phyloP scores from a whole-genome alignment of 2,329 filamentous ascomycete genomes.

The Aspergillus japonicus region DNA sequence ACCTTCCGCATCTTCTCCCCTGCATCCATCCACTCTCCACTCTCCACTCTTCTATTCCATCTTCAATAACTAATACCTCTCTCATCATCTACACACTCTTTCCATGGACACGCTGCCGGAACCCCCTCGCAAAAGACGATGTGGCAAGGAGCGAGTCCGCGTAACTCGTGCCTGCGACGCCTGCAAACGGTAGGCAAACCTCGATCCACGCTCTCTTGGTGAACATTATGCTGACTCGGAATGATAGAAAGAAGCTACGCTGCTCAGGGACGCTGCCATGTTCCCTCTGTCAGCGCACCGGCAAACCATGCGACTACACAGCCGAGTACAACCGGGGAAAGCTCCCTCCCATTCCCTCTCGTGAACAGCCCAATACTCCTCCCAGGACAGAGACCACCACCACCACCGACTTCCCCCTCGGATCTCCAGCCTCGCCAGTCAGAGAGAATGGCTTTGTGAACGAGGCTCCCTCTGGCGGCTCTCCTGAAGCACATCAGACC shows the following conservation, averaged over 20 bases:
- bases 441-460: background rate
- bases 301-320: constrained; percentile 11
- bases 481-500: constrained; percentile 17
- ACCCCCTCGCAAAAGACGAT: constrained; percentile 13
- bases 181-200: constrained; percentile 12
- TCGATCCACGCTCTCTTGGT: background rate
- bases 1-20: too few species aligned
- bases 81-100: too few species aligned
- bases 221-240: background rate
- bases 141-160: constrained; percentile 15
- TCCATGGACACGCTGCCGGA: too few species aligned
- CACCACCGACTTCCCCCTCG: background rate
- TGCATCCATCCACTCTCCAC: too few species aligned
- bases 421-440: background rate
- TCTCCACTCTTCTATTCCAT: too few species aligned
- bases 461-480: constrained; percentile 9
- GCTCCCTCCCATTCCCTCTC: constrained; percentile 11
- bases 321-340: constrained; percentile 17
- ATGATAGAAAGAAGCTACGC: constrained; percentile 16
- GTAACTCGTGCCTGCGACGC: constrained; percentile 18
- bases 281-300: constrained; percentile 10
- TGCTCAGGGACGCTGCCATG: constrained; percentile 18
- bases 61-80: too few species aligned
- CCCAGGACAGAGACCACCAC: background rate
- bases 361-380: background rate